These are phyloP conservation scores for Anaeromyces robustus DNA, from an alignment of 192 early-diverging fungal species.

Conservation along the genomic window DNA sequence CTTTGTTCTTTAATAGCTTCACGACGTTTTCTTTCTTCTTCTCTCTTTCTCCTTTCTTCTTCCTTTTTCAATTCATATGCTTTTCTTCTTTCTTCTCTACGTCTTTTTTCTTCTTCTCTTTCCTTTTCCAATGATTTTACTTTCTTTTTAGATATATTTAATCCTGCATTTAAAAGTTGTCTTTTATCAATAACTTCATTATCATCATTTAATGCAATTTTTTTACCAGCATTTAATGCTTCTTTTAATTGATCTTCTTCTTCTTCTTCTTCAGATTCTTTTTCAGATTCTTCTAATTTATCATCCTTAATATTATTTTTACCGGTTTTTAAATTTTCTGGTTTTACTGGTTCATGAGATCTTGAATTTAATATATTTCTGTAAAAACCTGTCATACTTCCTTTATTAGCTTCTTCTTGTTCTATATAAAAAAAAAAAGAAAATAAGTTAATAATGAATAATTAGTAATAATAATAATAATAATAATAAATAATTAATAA, in stretches of 20 bases:
- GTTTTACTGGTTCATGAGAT: conserved; percentile 17
- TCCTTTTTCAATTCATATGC: conserved; percentile 16
- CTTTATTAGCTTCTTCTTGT: conserved; percentile 7
- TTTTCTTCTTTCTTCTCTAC: conserved; percentile 27
- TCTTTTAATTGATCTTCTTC: conserved; percentile 11
- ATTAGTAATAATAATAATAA: too few species aligned
- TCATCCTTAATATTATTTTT: background rate
- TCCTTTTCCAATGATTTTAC: conserved; percentile 27
- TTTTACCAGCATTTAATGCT: conserved; percentile 13
- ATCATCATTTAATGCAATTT: conserved; percentile 48
- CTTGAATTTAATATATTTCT: conserved; percentile 31
- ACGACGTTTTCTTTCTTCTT: background rate
- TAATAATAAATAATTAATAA: background rate
- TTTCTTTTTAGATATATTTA: conserved; percentile 44
- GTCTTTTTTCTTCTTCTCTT: conserved; percentile 26
- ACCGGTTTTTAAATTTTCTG: background rate
- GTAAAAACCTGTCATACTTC: conserved; percentile 42
- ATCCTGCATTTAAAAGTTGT: conserved; percentile 46
- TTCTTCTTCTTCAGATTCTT: conserved; percentile 12
- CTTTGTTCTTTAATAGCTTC: conserved; percentile 15
- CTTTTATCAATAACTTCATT: conserved; percentile 62
- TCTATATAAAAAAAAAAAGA: background rate
- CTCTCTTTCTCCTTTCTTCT: conserved; percentile 11
- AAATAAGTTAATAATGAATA: too few species aligned
- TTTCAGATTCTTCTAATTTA: conserved; percentile 10